Evolutionary conservation across 352 stramenopile species (phyloP).

Genomic region (Phytophthora sojae): DNA sequence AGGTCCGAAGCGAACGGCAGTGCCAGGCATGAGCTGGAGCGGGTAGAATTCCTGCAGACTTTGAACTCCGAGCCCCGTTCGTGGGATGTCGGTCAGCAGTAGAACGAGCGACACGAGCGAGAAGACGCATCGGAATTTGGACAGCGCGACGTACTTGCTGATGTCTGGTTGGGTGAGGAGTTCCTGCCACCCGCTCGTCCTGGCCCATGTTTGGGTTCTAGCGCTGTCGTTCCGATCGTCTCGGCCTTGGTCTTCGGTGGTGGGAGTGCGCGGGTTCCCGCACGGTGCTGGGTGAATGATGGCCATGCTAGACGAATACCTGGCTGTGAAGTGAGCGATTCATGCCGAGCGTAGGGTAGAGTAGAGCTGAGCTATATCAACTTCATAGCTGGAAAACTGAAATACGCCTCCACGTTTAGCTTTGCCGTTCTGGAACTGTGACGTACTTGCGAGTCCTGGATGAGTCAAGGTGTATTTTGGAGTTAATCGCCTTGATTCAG

Average conservation of each 20-base stretch:
- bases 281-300: background rate
- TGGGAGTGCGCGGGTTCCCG: background rate
- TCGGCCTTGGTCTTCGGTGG: background rate
- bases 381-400: background rate
- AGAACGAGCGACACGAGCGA: constrained; percentile 48
- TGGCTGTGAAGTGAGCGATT: background rate
- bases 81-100: constrained; percentile 59
- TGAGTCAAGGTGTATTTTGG: too few relatives aligned
- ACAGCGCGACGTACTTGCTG: constrained; percentile 33
- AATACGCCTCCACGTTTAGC: background rate
- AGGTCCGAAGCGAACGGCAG: constrained; percentile 48
- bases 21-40: constrained; percentile 30
- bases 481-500: background rate
- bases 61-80: constrained; percentile 47
- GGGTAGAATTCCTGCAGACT: constrained; percentile 38
- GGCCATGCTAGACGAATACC: background rate
- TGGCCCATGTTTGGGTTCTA: background rate
- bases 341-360: too few relatives aligned
- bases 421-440: background rate
- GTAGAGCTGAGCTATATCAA: background rate
- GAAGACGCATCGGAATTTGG: constrained; percentile 40
- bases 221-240: constrained; percentile 1
- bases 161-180: constrained; percentile 38
- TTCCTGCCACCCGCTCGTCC: constrained; percentile 14
- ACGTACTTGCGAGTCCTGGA: too few relatives aligned